Conservation (phyloP, 345 rosid species). For the Rhizophora mangle region DNA sequence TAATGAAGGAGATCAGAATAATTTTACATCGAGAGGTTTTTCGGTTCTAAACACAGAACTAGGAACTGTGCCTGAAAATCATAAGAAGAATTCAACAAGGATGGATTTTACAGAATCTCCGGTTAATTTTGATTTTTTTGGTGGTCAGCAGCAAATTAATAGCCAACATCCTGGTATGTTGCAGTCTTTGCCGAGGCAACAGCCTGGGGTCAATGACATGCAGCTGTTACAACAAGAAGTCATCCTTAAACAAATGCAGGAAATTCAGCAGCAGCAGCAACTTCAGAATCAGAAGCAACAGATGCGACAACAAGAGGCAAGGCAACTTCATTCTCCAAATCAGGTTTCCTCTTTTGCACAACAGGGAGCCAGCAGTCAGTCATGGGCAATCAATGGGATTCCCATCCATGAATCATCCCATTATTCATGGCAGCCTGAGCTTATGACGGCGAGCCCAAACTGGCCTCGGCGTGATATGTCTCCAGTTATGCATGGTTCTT, state of each 20-base stretch:
- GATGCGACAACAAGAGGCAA: slow-evolving; percentile 35
- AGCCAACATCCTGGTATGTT: slow-evolving; percentile 29
- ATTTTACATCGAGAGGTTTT: slow-evolving; percentile 46
- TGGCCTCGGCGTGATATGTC: slow-evolving; percentile 46
- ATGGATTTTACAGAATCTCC: slow-evolving; percentile 25
- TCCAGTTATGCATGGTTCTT: slow-evolving; percentile 41
- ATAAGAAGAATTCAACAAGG: slow-evolving; percentile 1
- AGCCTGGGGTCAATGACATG: slow-evolving; percentile 53
- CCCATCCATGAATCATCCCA: slow-evolving; percentile 52
- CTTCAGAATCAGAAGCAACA: slow-evolving; percentile 39
- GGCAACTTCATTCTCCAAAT: slow-evolving; percentile 47
- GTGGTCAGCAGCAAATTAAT: slow-evolving; percentile 39
- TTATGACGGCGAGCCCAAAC: slow-evolving; percentile 28
- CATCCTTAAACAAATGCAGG: slow-evolving; percentile 68
- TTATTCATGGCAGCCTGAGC: slow-evolving; percentile 31
- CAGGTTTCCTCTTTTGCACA: slow-evolving; percentile 38
- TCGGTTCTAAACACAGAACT: slow-evolving; percentile 42
- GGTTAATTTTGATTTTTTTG: slow-evolving; percentile 35
- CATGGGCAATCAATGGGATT: slow-evolving; percentile 46
- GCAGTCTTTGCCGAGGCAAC: slow-evolving; percentile 47
- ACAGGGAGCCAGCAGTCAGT: slow-evolving; percentile 42
- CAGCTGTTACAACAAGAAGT: slow-evolving; percentile 66
- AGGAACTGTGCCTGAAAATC: slow-evolving; percentile 17
- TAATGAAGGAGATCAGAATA: slow-evolving; percentile 49
- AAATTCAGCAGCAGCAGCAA: slow-evolving; percentile 65